Conservation (phyloP, 306 rosid species). For the Echinosophora koreensis region DNA sequence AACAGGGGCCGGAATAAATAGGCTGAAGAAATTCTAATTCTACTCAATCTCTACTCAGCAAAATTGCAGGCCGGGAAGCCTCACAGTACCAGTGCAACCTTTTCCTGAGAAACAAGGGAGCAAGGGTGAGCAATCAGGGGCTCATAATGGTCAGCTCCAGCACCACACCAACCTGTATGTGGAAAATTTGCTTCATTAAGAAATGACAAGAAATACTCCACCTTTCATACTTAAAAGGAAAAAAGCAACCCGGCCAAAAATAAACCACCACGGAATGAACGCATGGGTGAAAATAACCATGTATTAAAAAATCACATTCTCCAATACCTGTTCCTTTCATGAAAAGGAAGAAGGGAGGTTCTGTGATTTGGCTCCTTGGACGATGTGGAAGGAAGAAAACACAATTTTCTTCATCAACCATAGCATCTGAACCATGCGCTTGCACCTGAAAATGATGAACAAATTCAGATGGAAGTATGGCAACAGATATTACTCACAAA, state of each 20-base stretch:
- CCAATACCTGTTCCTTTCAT: slow-evolving; percentile 98
- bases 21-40: slow-evolving; percentile 50
- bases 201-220: background rate
- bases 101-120: slow-evolving; percentile 77
- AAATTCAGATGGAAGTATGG: slow-evolving; percentile 41
- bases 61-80: slow-evolving; percentile 68
- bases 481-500: slow-evolving; percentile 26
- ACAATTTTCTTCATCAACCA: slow-evolving; percentile 97
- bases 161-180: slow-evolving; percentile 96
- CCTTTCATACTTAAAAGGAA: background rate
- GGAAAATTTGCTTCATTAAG: slow-evolving; percentile 30
- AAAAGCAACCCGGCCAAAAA: background rate
- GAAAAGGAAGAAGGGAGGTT: slow-evolving; percentile 92
- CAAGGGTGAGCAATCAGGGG: slow-evolving; percentile 89
- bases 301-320: background rate
- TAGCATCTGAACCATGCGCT: slow-evolving; percentile 98
- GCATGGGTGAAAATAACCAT: background rate
- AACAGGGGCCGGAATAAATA: slow-evolving; percentile 48
- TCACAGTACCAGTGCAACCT: slow-evolving; percentile 92
- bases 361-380: slow-evolving; percentile 80
- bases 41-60: slow-evolving; percentile 72
- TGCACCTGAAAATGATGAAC: slow-evolving; percentile 72
- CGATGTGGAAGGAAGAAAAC: slow-evolving; percentile 98
- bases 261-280: background rate
- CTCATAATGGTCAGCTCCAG: slow-evolving; percentile 98